phyloP scores from a whole-genome alignment of 2,329 filamentous ascomycete species.

The Apiospora hydei region DNA sequence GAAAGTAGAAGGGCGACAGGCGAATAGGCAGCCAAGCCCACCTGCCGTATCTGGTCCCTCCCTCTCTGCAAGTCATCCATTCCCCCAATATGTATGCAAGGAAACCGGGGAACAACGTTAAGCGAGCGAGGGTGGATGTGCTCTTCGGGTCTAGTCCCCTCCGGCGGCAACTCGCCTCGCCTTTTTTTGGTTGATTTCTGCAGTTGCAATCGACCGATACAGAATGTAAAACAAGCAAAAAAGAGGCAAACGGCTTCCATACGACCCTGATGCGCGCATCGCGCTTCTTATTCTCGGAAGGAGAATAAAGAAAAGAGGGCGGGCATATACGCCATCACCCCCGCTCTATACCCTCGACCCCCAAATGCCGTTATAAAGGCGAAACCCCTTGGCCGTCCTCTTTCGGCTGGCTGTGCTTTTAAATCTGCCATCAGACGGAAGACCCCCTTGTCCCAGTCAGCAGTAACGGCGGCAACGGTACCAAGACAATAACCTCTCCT shows the following conservation, averaged over 20 bases:
- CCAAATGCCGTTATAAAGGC: background rate
- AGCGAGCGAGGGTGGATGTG: background rate
- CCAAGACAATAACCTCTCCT: background rate
- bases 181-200: background rate
- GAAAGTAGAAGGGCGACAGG: background rate
- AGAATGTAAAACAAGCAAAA: background rate
- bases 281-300: background rate
- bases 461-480: background rate
- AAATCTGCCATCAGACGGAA: background rate
- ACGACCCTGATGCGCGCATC: background rate
- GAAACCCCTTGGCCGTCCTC: background rate
- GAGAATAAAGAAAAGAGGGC: too few relatives aligned
- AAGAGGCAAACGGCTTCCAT: background rate
- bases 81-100: background rate
- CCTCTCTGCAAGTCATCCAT: background rate
- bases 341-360: background rate
- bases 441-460: background rate
- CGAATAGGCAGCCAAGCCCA: too few relatives aligned
- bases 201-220: background rate
- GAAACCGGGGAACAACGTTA: conserved; percentile 4
- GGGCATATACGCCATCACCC: background rate
- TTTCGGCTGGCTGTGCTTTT: background rate
- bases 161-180: background rate
- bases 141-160: background rate
- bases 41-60: background rate